A percentile compares a stretch with the other conserved stretches of the same genome.
Evolutionary conservation across 2,329 filamentous ascomycete genomes (phyloP).

Genomic region (Emericellopsis cladophorae): DNA sequence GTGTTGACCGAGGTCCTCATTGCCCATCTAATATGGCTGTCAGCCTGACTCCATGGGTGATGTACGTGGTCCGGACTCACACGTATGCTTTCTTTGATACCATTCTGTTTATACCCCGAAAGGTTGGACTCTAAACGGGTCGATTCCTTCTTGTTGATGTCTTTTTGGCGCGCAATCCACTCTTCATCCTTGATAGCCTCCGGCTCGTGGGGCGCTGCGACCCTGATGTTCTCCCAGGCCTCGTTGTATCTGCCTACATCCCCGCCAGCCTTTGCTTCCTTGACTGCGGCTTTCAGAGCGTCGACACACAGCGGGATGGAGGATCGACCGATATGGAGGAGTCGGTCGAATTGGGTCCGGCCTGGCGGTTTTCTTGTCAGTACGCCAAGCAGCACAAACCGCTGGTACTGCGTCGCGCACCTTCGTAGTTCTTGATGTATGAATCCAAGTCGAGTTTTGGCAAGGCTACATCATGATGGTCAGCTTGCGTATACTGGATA

Average conservation of each 20-base stretch:
- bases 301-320: conserved; percentile 68
- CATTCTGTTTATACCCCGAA: conserved; percentile 88
- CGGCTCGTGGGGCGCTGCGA: conserved; percentile 52
- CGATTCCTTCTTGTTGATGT: conserved; percentile 56
- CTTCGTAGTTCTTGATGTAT: conserved; percentile 81
- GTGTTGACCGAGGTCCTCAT: conserved; percentile 82
- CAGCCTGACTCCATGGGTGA: background rate
- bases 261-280: conserved; percentile 62
- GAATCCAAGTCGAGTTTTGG: conserved; percentile 87
- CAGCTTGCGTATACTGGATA: background rate
- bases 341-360: conserved; percentile 66
- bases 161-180: conserved; percentile 64
- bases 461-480: conserved; percentile 38
- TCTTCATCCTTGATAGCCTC: conserved; percentile 53
- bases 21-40: conserved; percentile 67
- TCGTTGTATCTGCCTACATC: conserved; percentile 62
- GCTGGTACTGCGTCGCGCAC: conserved; percentile 30
- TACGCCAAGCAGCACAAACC: background rate
- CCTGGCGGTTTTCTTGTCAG: conserved; percentile 32
- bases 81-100: conserved; percentile 93
- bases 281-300: conserved; percentile 65
- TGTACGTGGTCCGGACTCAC: conserved; percentile 28
- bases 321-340: conserved; percentile 67
- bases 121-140: conserved; percentile 72
- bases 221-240: conserved; percentile 51